Percentiles rank a stretch among this genome's conserved stretches.
Evolutionary conservation across 2,329 filamentous ascomycete genomes (phyloP).

Genomic region (Cordyceps pruinosa): DNA sequence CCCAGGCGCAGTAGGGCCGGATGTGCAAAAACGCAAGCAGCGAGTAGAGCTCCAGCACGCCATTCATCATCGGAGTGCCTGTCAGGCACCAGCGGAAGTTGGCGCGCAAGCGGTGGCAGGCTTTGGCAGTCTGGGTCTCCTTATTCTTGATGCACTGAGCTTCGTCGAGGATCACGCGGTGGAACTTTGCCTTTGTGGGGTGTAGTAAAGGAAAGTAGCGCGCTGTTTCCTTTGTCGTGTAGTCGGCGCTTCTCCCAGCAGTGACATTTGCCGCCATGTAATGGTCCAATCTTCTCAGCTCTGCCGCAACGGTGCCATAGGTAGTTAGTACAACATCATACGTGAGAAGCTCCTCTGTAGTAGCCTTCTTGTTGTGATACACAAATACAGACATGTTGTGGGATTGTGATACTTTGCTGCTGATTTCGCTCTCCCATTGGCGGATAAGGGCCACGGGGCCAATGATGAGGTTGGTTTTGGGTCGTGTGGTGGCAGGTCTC

Average conservation of each 20-base stretch:
- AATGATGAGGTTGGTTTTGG: conserved; percentile 69
- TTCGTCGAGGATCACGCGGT: conserved; percentile 78
- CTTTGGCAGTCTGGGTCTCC: conserved; percentile 62
- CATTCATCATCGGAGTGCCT: conserved; percentile 86
- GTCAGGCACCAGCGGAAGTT: conserved; percentile 74
- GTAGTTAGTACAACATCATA: conserved; percentile 80
- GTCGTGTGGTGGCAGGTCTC: conserved; percentile 46
- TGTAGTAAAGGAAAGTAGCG: conserved; percentile 53
- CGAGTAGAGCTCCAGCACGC: conserved; percentile 68
- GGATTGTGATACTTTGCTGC: conserved; percentile 54
- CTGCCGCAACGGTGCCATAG: conserved; percentile 64
- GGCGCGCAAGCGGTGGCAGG: conserved; percentile 58
- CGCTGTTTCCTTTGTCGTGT: conserved; percentile 29
- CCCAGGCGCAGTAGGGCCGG: conserved; percentile 61
- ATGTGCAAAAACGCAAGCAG: conserved; percentile 72
- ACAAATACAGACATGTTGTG: conserved; percentile 59
- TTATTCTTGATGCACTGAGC: conserved; percentile 79
- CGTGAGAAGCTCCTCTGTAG: conserved; percentile 51
- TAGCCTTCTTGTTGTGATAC: conserved; percentile 62
- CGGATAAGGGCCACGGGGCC: conserved; percentile 72
- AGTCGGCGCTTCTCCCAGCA: conserved; percentile 24
- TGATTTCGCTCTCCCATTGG: conserved; percentile 80
- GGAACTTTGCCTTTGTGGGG: conserved; percentile 55
- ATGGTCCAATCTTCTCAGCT: conserved; percentile 56
- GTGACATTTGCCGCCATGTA: conserved; percentile 44